Evolutionary conservation across 2,329 filamentous ascomycete species (phyloP), one percentile per base, ranked within the genome.

Genomic region (Fusarium luffae): DNA sequence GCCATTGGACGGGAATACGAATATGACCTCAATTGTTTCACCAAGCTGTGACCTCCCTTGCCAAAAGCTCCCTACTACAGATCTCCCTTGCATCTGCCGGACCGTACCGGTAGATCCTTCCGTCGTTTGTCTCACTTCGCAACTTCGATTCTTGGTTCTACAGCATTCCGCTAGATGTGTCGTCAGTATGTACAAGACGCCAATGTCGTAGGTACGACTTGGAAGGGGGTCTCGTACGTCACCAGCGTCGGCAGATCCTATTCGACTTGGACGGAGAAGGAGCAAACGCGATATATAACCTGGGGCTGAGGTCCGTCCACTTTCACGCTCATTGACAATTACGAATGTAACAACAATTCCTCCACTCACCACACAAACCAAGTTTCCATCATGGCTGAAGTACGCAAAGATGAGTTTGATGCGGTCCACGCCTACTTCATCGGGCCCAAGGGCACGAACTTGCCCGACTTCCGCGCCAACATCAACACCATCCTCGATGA

Each of bases 381-480:
- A 4, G 5, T 23, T 23, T 23, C 21, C 23, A 52, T 18, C 50
- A 70, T 70, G 67, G 28, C 58, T 9, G 54, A 63, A 7, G 32
- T 41, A 13, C 49, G 70, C 16, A 12, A 47, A 9, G 59, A 73
- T 4, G 71, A 73, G 54, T 73, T 70, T 9, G 61, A 73, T 59
- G 70, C 60, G 2, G 44, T 56, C 4, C 78, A 78, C 11, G 79
- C 82, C 8, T 81, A 81, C 67, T 83, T 83, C 68, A 79, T 83
- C 23, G 81, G 82, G 0, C 82, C 82, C 4, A 79, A 80, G 40
- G 81, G 80, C 18, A 76, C 82, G 46, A 84, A 84, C 57, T 68
- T 82, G n/a, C 68, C 74, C 0, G 78, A 78, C 47, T 82, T 84
- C 51, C 76, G 76, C 57, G 72, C 78, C 6, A 80, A 81, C 52